Evolutionary conservation across 2,329 filamentous ascomycete genomes (phyloP), one percentile per base, ranked within the genome.

Genomic region (Penicillium sp.): DNA sequence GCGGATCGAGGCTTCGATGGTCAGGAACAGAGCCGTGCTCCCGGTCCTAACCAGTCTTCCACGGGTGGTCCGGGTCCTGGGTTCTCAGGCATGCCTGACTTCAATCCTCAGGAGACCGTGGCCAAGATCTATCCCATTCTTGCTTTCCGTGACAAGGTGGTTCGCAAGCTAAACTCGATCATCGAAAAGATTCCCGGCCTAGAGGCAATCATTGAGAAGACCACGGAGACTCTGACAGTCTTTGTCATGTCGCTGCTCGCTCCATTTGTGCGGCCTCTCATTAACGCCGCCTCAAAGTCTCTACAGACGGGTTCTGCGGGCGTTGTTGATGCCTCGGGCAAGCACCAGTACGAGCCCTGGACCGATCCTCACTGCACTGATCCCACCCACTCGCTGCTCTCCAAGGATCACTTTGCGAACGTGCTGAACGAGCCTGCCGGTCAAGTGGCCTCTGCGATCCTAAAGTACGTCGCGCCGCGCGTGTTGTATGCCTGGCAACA

Each of bases 401-500:
- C 86, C 59, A 91, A 92, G 72, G 88, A 92, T 56, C 88, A 92
- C 65, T 92, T 91, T 62, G 87, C 86, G 55, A 89, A 91, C 63
- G 70, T 89, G 8, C 75, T 91, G 48, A 90, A 91, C 71, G 81
- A 86, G 8, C 86, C 85, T 53, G 87, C 86, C n/a, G 87, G 88
- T 5, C 78, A 83, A 37, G 80, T 91, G 12, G 87, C 87, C 6
- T 75, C 84, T 4, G 84, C 83, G 0, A 87, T 95, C 50, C 73
- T 97, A 23, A 84, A 95, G 75, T 97, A 95, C 62, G 82, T 87
- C 28, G 88, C 90, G 1, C 92, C 92, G 1, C 87, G 92, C 29
- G 75, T 97, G 42, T 78, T 98, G 18, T 95, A 92, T 65, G 92
- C 91, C 3, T 97, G 91, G 89, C 88, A 97, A 57, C 88, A 97